Evolutionary conservation across 2,329 filamentous ascomycete species (phyloP), one percentile per base, ranked within the genome.

Genomic region (Calonectria multiphialidica): DNA sequence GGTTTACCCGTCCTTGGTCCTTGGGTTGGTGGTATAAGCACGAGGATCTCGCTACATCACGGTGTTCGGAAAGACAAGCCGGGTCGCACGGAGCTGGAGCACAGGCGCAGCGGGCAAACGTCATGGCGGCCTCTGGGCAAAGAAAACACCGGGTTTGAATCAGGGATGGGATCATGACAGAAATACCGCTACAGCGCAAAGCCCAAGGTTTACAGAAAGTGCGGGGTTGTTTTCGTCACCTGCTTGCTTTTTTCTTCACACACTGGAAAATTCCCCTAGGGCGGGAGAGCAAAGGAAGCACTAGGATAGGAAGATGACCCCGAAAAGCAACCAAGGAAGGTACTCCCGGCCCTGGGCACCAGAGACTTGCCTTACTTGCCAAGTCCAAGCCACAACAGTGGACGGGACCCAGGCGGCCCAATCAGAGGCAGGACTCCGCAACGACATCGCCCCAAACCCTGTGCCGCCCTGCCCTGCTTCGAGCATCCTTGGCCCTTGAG

Each of bases 341-440:
- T 66, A 10, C 35, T 61, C 53, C 63, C 68, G 68, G 68, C 13
- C 66, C 21, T 44, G 30, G 68, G 44, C 35, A 40, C 40, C 30
- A 53, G n/a, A 30, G 42, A 68, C 49, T 35, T 53, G 42, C 55
- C 40, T 44, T 45, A 47, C 50, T 62, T 50, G 47, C 57, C 47
- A 67, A 67, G 69, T 33, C 50, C 28, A 63, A 61, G 59, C 47
- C 42, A 72, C 49, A 45, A 18, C 30, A 25, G 47, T 65, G 66
- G 59, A 21, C 28, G 50, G 61, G 47, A 33, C 45, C 64, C 53
- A 68, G 53, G 62, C 55, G 59, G 71, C 13, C 65, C 61, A 72
- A 68, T 61, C 66, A 74, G 63, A 66, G 61, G 63, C 70, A 70
- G 71, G 73, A 68, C 75, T 74, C 75, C 76, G 49, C 72, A 75